These are phyloP conservation scores for Rhodotorula taiwanensis DNA, from an alignment of 768 basidiomycete genomes.

Conservation along the genomic window DNA sequence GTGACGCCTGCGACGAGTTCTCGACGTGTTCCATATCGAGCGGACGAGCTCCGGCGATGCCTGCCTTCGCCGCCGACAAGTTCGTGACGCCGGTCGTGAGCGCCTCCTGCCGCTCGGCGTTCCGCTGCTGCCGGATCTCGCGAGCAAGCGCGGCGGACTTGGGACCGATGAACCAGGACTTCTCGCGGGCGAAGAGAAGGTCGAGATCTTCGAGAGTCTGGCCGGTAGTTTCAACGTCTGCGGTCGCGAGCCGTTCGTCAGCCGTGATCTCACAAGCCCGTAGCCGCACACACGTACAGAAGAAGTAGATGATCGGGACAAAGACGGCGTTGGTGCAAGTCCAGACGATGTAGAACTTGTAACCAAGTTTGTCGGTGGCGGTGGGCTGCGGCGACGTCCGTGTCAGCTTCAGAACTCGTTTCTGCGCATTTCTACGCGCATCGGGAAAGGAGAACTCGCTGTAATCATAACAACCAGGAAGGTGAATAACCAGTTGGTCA, in stretches of 20 bases:
- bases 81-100: neutral
- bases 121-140: neutral
- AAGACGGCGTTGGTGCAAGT: neutral
- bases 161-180: conserved; percentile 2
- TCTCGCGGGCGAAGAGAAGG: neutral
- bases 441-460: too few species aligned
- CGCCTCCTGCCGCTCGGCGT: neutral
- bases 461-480: neutral
- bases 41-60: neutral
- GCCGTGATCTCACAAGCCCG: neutral
- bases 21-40: conserved; percentile 2
- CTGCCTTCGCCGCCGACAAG: neutral
- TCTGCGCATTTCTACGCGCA: neutral
- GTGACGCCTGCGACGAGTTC: neutral
- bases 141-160: neutral
- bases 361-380: neutral
- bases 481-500: conserved; percentile 45
- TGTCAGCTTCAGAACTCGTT: neutral
- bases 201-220: conserved; percentile 10
- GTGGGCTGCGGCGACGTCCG: too few species aligned
- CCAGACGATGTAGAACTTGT: neutral
- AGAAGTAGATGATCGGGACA: neutral
- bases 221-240: conserved; percentile 6
- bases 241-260: neutral
- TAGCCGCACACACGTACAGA: neutral